phyloP scores from a whole-genome alignment of 2,329 filamentous ascomycete species.

The Sordariomycetes sp. region DNA sequence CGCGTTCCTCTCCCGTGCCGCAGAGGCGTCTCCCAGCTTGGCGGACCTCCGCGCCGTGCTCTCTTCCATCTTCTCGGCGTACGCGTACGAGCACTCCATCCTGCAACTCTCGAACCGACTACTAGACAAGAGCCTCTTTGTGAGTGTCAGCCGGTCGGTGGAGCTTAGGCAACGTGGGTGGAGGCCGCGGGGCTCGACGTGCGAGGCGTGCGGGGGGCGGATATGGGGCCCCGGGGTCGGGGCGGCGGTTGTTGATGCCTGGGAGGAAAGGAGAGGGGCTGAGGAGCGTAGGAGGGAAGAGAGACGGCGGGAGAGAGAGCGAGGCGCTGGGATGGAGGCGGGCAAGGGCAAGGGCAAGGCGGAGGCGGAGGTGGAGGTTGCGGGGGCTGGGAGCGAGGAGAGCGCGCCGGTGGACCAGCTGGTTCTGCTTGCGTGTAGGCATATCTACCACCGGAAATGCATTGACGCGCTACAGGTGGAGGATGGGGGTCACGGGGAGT shows the following conservation, averaged over 20 bases:
- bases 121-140: slow-evolving; percentile 80
- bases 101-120: slow-evolving; percentile 76
- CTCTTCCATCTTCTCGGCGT: slow-evolving; percentile 84
- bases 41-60: slow-evolving; percentile 80
- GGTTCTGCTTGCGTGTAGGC: slow-evolving; percentile 59
- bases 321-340: slow-evolving; percentile 14
- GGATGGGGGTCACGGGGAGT: slow-evolving; percentile 32
- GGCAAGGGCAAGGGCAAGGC: slow-evolving; percentile 38
- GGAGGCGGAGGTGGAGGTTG: slow-evolving; percentile 25
- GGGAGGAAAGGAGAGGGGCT: slow-evolving; percentile 52
- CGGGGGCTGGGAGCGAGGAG: slow-evolving; percentile 21
- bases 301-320: slow-evolving; percentile 18
- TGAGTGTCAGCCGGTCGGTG: slow-evolving; percentile 66
- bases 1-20: slow-evolving; percentile 76
- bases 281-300: slow-evolving; percentile 35
- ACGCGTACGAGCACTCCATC: slow-evolving; percentile 89
- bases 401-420: slow-evolving; percentile 46
- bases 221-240: slow-evolving; percentile 86
- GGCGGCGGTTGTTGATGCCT: slow-evolving; percentile 66
- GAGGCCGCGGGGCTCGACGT: slow-evolving; percentile 77
- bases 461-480: slow-evolving; percentile 51
- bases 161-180: slow-evolving; percentile 74
- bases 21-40: slow-evolving; percentile 71
- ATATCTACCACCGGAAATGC: slow-evolving; percentile 60
- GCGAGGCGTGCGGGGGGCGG: slow-evolving; percentile 72